A percentile compares a stretch with the other conserved stretches of the same genome.
Conservation (phyloP, 305 asterid genomes). For the Striga hermonthica region DNA sequence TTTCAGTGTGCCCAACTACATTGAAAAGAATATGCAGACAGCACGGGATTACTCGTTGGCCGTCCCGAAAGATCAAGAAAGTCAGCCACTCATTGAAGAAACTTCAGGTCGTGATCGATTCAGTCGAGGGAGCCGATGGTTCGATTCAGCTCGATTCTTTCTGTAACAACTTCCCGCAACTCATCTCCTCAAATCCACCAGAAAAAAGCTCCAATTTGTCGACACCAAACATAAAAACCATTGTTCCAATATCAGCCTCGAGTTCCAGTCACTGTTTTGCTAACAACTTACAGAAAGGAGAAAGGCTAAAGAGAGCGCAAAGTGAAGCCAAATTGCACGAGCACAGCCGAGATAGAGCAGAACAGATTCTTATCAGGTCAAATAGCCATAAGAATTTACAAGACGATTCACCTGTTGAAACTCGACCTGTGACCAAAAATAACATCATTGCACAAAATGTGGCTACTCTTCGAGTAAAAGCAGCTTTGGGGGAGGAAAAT, state of each 20-base stretch:
- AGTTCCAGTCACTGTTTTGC: conserved; percentile 53
- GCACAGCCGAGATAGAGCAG: conserved; percentile 44
- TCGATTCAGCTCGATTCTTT: conserved; percentile 53
- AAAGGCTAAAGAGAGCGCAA: conserved; percentile 45
- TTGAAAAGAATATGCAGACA: conserved; percentile 64
- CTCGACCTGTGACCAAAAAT: background rate
- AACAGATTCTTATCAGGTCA: conserved; percentile 44
- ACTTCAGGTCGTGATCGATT: conserved; percentile 58
- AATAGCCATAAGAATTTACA: conserved; percentile 45
- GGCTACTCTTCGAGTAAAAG: conserved; percentile 51
- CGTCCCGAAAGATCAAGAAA: conserved; percentile 57
- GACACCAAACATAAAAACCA: conserved; percentile 10
- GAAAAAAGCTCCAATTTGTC: conserved; percentile 26
- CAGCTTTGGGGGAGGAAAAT: conserved; percentile 62
- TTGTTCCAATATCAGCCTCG: conserved; percentile 44
- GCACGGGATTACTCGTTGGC: conserved; percentile 61
- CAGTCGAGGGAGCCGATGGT: conserved; percentile 60
- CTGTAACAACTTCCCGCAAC: conserved; percentile 56
- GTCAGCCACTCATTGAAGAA: conserved; percentile 54
- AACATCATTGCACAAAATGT: background rate
- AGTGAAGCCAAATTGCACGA: conserved; percentile 48
- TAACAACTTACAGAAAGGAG: conserved; percentile 47
- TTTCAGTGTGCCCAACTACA: conserved; percentile 59
- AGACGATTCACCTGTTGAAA: background rate
- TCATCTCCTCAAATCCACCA: conserved; percentile 39